Percentiles rank a stretch among this genome's conserved stretches.
Evolutionary conservation across 495 filamentous ascomycete species (phyloP).

Genomic region (Choiromyces venosus): DNA sequence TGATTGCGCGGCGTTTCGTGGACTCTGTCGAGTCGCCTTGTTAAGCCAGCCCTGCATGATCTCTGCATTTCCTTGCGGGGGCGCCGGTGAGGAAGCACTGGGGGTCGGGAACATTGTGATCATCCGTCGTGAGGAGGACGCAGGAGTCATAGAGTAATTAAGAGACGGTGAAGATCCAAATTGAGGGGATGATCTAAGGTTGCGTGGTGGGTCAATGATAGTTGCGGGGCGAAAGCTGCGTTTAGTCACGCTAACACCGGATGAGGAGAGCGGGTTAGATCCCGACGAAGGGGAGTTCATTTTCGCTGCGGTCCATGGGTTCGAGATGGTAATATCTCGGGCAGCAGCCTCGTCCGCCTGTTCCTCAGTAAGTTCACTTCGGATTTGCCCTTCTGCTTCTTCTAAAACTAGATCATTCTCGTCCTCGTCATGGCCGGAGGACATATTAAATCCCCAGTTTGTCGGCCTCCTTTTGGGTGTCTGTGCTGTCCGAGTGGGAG

Average conservation of each 20-base stretch:
- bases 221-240: slow-evolving; percentile 20
- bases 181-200: not conserved
- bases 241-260: not conserved
- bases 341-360: slow-evolving; percentile 22
- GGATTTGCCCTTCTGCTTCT: not conserved
- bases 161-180: not conserved
- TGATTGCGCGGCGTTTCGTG: slow-evolving; percentile 15
- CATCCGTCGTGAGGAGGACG: not conserved
- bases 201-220: not conserved
- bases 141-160: not conserved
- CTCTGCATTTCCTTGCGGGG: not conserved
- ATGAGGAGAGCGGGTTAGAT: slow-evolving; percentile 15
- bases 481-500: not conserved
- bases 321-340: slow-evolving; percentile 45
- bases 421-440: slow-evolving; percentile 39
- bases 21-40: slow-evolving; percentile 4
- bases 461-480: slow-evolving; percentile 22
- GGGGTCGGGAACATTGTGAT: slow-evolving; percentile 13
- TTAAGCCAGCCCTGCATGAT: slow-evolving; percentile 25
- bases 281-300: slow-evolving; percentile 48
- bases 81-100: slow-evolving; percentile 8
- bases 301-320: slow-evolving; percentile 60
- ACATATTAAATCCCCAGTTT: slow-evolving; percentile 46
- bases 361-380: slow-evolving; percentile 13
- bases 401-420: slow-evolving; percentile 19